Base-by-base conservation (phyloP, 2,329 filamentous ascomycete species). In the Davidsoniella virescens region DNA sequence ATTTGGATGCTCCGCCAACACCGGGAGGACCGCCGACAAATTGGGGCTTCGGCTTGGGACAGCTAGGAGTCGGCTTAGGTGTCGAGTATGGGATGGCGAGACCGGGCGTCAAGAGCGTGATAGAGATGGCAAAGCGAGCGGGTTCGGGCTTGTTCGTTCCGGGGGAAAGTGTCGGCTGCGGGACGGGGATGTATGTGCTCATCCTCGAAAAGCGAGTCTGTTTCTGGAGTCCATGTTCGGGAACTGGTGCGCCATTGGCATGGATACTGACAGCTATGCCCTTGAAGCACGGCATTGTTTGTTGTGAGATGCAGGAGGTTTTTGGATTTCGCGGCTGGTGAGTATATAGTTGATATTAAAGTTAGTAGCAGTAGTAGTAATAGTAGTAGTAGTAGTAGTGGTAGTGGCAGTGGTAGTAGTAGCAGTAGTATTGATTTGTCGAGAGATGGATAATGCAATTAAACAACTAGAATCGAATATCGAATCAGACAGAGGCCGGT, bases 211-310 rank as follows among this genome's bases (percentile, higher is more conserved):
- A 76, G 59, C 87, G 83, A 52, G 86, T 87, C 67, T 95, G 87
- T 64, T 87, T 92, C 70, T 96, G 90, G 59, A 96, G 84, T 60
- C 88, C 90, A 69, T 94, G 82, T 68, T 98, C 92, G 55, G 87
- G 74, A 57, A 98, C 78, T 57, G 92, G 88, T 58, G 87, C 71
- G 55, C 74, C 75, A 62, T 81, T 80, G 52, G 78, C 76, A 70
- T 98, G 92, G 65, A 96, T 93, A 75, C 86, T 94, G 64, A 96
- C 90, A 60, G 92, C 90, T 69, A 98, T 87, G 68, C 92, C 92
- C 73, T 96, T 94, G 72, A 96, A 98, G 78, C 88, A 96, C 71
- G 92, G 92, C 92, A 79, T 79, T 63, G 63, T 75, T 33, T 62
- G 61, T 56, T 44, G 12, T 36, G 2, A 40, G 17, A 40, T 14